Conservation (phyloP, 2,329 filamentous ascomycete species). For the Metarhizium anisopliae region DNA sequence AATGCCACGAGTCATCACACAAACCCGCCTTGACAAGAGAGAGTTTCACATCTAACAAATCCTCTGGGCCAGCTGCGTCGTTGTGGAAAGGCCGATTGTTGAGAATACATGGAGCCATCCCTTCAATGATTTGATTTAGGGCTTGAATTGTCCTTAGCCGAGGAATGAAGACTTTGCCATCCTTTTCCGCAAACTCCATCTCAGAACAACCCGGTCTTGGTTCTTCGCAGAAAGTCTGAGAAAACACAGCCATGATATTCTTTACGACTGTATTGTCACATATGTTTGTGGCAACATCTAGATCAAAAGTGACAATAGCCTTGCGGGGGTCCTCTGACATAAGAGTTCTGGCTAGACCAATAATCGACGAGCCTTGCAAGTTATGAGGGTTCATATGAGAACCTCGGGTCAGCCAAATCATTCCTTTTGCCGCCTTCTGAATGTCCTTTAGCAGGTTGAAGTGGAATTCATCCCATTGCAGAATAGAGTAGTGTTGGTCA, state of each 20-base stretch:
- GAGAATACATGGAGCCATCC: constrained; percentile 2
- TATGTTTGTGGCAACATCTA: constrained; percentile 17
- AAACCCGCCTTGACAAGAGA: constrained; percentile 17
- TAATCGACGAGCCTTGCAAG: constrained; percentile 29
- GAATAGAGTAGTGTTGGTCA: constrained; percentile 20
- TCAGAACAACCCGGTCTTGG: constrained; percentile 19
- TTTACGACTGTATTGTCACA: constrained; percentile 6
- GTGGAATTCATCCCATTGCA: constrained; percentile 26
- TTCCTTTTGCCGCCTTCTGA: constrained; percentile 23
- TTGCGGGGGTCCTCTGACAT: constrained; percentile 39
- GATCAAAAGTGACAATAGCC: constrained; percentile 33
- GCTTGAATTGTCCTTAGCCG: constrained; percentile 29
- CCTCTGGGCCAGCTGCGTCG: not conserved
- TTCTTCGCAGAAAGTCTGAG: constrained; percentile 13
- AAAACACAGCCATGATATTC: constrained; percentile 18
- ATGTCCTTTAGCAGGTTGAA: constrained; percentile 34
- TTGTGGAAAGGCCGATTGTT: constrained; percentile 13
- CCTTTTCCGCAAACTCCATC: constrained; percentile 33
- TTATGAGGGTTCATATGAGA: constrained; percentile 26
- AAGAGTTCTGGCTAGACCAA: constrained; percentile 38
- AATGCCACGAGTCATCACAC: constrained; percentile 15
- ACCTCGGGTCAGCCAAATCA: constrained; percentile 40
- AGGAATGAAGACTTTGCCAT: constrained; percentile 32
- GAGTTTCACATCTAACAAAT: constrained; percentile 13
- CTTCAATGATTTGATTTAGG: constrained; percentile 38